phyloP scores from a whole-genome alignment of 78 protist species.

The Dictyostelium discoideum region dicty_2.7 NC_007090.3:1144001-1144500 shows the following conservation, averaged over 20 bases:
- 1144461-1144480: slow-evolving; percentile 86
- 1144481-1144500: slow-evolving; percentile 86
- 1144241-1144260: slow-evolving; percentile 72
- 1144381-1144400: background rate
- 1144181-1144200: slow-evolving; percentile 84
- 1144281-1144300: too few species aligned
- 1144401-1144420: slow-evolving; percentile 34
- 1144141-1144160: background rate
- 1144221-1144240: slow-evolving; percentile 92
- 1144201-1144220: slow-evolving; percentile 84
- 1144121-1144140: background rate
- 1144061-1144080: too few species aligned
- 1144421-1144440: slow-evolving; percentile 84
- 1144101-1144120: too few species aligned
- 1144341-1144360: too few species aligned
- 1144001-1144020: too few species aligned
- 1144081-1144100: too few species aligned
- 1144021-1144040: too few species aligned
- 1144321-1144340: too few species aligned
- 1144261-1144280: too few species aligned
- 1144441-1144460: slow-evolving; percentile 90
- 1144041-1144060: too few species aligned
- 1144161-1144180: slow-evolving; percentile 21
- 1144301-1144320: too few species aligned
- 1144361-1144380: slow-evolving; percentile 49